A percentile compares a stretch with the other conserved stretches of the same genome.
These are phyloP conservation scores for Aspergillus sclerotialis DNA, from an alignment of 2,329 filamentous ascomycete genomes.

Conservation along the genomic window DNA sequence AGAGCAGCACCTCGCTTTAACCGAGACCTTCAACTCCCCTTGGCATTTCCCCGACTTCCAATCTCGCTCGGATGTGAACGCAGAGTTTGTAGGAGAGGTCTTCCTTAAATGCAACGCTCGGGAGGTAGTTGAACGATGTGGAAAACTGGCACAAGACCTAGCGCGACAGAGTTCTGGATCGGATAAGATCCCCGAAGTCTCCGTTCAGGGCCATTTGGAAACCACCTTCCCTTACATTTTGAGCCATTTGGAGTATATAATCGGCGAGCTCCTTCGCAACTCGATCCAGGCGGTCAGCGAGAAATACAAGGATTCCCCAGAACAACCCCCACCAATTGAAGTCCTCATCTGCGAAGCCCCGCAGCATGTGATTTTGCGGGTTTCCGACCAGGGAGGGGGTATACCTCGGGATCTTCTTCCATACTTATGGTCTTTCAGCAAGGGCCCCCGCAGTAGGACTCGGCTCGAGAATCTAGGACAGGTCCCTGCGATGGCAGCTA, in stretches of 20 bases:
- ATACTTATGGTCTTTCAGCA: constrained; percentile 94
- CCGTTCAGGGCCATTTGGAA: constrained; percentile 73
- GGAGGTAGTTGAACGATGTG: constrained; percentile 81
- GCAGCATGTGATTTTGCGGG: constrained; percentile 91
- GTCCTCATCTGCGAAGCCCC: constrained; percentile 90
- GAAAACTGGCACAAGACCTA: constrained; percentile 65
- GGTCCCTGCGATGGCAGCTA: constrained; percentile 88
- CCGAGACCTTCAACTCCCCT: constrained; percentile 84
- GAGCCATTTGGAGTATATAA: constrained; percentile 92
- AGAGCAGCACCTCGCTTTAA: constrained; percentile 91
- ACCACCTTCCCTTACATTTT: constrained; percentile 96
- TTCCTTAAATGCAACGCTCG: constrained; percentile 88
- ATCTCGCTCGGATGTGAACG: constrained; percentile 52
- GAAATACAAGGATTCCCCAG: constrained; percentile 46
- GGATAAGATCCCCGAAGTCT: constrained; percentile 69
- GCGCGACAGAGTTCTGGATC: constrained; percentile 68
- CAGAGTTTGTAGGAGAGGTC: constrained; percentile 91
- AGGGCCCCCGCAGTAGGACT: constrained; percentile 71
- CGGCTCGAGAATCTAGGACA: constrained; percentile 77
- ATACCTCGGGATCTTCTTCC: constrained; percentile 79
- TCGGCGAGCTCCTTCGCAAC: constrained; percentile 90
- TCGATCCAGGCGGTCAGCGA: constrained; percentile 90
- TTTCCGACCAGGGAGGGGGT: constrained; percentile 91
- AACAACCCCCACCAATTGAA: constrained; percentile 71
- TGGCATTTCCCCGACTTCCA: constrained; percentile 82